Conservation (phyloP, 257 asterid species). For the Solanum etuberosum region DNA sequence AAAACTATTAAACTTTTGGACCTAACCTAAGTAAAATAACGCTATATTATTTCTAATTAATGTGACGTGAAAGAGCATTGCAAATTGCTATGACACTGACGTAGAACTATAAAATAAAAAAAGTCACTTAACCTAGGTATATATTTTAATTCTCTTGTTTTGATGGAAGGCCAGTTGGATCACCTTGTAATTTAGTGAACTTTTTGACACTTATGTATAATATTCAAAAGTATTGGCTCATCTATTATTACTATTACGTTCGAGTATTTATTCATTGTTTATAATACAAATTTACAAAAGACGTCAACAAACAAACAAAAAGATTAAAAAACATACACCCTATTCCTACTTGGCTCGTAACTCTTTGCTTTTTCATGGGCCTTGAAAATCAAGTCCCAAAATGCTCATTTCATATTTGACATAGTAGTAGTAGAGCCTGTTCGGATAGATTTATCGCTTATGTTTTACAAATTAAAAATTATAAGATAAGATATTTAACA, state of each 20-base stretch:
- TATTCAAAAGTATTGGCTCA: not conserved
- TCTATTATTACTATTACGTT: not conserved
- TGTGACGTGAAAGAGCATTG: too few relatives aligned
- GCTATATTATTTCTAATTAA: not conserved
- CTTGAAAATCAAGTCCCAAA: not conserved
- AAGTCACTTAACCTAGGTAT: not conserved
- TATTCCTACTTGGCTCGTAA: not conserved
- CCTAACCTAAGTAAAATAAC: not conserved
- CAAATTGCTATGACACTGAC: too few relatives aligned
- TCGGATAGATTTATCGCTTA: fast-evolving
- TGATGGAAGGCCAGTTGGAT: not conserved
- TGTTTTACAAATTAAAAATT: too few relatives aligned
- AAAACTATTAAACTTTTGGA: not conserved
- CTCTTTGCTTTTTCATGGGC: not conserved
- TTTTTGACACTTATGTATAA: not conserved
- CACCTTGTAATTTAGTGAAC: not conserved
- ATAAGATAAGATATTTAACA: fast-evolving
- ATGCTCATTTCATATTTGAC: not conserved
- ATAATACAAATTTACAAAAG: not conserved
- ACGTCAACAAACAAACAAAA: not conserved
- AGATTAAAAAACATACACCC: not conserved
- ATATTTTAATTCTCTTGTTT: not conserved
- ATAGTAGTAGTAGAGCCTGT: too few relatives aligned
- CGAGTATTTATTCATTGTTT: not conserved
- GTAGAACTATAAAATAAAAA: too few relatives aligned